Conservation (phyloP, 2,329 filamentous ascomycete genomes). For the Botrytis pseudocinerea region DNA sequence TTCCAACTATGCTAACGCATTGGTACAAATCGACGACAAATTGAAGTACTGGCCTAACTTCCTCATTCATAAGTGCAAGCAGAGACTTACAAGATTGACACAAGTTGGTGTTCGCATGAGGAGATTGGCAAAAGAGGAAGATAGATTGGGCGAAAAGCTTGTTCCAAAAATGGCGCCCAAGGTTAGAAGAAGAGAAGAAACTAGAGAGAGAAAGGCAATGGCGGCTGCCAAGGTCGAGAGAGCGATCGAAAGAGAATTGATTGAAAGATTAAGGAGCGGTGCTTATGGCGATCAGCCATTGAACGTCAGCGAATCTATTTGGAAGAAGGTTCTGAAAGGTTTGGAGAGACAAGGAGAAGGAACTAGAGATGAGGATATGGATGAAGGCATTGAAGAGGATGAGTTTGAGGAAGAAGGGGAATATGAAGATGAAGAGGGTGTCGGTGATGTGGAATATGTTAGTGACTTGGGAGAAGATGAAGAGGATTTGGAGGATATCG, state of each 20-base stretch:
- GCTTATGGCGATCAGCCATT: constrained; percentile 93
- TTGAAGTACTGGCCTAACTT: constrained; percentile 96
- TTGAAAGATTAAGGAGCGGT: constrained; percentile 86
- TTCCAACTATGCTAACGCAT: constrained; percentile 84
- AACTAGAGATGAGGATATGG: constrained; percentile 79
- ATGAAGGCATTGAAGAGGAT: constrained; percentile 80
- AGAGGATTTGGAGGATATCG: constrained; percentile 75
- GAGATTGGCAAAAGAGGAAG: constrained; percentile 83
- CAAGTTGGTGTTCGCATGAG: constrained; percentile 84
- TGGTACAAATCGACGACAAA: constrained; percentile 81
- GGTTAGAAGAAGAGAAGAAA: constrained; percentile 73
- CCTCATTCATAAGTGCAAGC: constrained; percentile 91
- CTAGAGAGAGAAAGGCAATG: constrained; percentile 74
- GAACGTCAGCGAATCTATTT: constrained; percentile 92
- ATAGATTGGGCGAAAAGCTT: constrained; percentile 81
- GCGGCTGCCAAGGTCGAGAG: constrained; percentile 90
- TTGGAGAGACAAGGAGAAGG: constrained; percentile 87
- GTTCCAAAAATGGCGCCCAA: constrained; percentile 92
- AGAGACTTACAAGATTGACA: constrained; percentile 85
- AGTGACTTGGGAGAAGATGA: constrained; percentile 86
- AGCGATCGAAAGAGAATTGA: constrained; percentile 91
- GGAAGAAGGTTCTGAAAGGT: constrained; percentile 93
- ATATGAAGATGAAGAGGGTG: constrained; percentile 61
- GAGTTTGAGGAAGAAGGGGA: constrained; percentile 70
- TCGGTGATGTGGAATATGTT: constrained; percentile 85